These are phyloP conservation scores for Eucalyptus cloeziana DNA, from an alignment of 345 rosid genomes.

Conservation along the genomic window DNA sequence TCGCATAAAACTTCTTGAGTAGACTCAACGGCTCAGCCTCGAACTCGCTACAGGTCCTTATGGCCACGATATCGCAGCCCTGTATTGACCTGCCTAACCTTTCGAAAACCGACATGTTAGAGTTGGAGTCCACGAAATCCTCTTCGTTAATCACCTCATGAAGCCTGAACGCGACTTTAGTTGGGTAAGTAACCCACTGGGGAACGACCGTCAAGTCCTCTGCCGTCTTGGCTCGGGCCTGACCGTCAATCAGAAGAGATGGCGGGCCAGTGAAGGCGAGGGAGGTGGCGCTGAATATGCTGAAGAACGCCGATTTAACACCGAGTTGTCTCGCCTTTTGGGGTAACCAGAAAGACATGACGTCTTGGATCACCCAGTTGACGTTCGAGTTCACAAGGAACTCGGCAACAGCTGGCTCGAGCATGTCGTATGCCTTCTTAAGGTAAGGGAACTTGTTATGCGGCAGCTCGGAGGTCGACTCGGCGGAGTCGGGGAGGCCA, in stretches of 20 bases:
- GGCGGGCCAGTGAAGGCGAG: slow-evolving; percentile 1
- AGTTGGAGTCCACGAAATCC: not conserved
- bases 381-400: slow-evolving; percentile 11
- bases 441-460: slow-evolving; percentile 4
- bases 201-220: slow-evolving; percentile 18
- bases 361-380: slow-evolving; percentile 25
- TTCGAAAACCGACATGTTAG: not conserved
- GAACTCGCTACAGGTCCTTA: slow-evolving; percentile 3
- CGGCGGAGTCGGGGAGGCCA: slow-evolving; percentile 15
- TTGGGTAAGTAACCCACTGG: slow-evolving; percentile 9
- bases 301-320: slow-evolving; percentile 4
- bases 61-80: not conserved
- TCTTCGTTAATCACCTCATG: not conserved
- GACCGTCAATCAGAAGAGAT: not conserved
- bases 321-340: slow-evolving; percentile 3
- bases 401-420: slow-evolving; percentile 1
- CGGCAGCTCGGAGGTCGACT: slow-evolving; percentile 22
- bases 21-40: not conserved
- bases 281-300: slow-evolving; percentile 3
- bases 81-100: not conserved
- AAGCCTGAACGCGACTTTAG: not conserved
- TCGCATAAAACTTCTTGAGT: not conserved
- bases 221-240: not conserved
- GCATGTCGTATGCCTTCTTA: slow-evolving; percentile 23
- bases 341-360: slow-evolving; percentile 30